Percentiles rank a stretch among this genome's conserved stretches.
Conservation (phyloP, 176 grass and related monocot species). For the Aegilops umbellulata region DNA sequence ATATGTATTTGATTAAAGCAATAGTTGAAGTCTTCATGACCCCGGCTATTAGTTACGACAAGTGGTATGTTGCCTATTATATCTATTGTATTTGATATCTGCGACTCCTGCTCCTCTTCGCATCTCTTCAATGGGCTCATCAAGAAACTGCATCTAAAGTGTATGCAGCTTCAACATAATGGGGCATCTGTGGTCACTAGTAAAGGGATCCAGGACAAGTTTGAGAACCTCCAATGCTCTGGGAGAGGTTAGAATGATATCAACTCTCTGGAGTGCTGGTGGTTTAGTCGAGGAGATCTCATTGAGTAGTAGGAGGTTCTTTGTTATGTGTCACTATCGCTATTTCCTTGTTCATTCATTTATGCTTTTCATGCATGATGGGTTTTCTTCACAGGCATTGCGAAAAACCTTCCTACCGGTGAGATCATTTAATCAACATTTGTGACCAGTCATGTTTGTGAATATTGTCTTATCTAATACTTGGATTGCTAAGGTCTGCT, state of each 20-base stretch:
- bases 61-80: conserved; percentile 54
- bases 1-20: conserved; percentile 27
- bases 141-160: neutral
- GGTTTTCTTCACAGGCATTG: conserved; percentile 49
- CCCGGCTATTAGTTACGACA: conserved; percentile 66
- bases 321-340: neutral
- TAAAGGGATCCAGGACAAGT: conserved; percentile 73
- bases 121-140: conserved; percentile 1
- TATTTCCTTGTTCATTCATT: conserved; percentile 1
- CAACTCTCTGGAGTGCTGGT: neutral
- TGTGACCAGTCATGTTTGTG: conserved; percentile 89
- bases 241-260: conserved; percentile 58
- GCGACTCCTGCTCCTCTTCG: neutral
- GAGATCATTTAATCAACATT: conserved; percentile 82
- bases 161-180: conserved; percentile 70
- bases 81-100: neutral
- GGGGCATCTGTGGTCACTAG: conserved; percentile 76
- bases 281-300: too few relatives aligned
- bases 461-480: conserved; percentile 73
- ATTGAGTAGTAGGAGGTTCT: neutral
- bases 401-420: conserved; percentile 63
- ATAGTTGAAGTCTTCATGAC: conserved; percentile 71
- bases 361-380: conserved; percentile 9
- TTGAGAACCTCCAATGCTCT: conserved; percentile 85
- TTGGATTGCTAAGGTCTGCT: conserved; percentile 79